Conservation (phyloP, 2,329 filamentous ascomycete genomes). For the Zymoseptoria tritici region DNA sequence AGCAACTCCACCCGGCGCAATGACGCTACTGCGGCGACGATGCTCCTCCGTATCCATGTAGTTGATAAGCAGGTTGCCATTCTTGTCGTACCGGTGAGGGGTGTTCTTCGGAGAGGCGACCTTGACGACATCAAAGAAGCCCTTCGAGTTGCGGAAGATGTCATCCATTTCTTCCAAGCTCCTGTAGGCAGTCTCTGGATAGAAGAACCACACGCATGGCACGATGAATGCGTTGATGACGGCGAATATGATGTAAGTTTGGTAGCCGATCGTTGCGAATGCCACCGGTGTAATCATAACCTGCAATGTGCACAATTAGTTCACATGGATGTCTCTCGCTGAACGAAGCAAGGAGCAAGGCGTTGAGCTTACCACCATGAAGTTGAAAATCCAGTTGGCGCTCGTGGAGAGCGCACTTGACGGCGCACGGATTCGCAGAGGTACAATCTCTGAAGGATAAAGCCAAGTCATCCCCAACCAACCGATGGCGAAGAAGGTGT, state of each 20-base stretch:
- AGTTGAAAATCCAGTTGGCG: constrained; percentile 27
- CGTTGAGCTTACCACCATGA: constrained; percentile 9
- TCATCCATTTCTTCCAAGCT: constrained; percentile 60
- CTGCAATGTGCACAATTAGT: background rate
- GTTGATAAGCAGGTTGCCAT: constrained; percentile 48
- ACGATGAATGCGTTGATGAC: constrained; percentile 57
- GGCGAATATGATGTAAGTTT: constrained; percentile 45
- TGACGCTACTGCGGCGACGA: constrained; percentile 9
- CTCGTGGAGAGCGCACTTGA: constrained; percentile 37
- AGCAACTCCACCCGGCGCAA: background rate
- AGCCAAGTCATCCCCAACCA: constrained; percentile 31
- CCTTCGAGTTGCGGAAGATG: constrained; percentile 53
- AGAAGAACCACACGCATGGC: constrained; percentile 33
- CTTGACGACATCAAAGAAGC: constrained; percentile 42
- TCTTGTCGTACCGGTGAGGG: constrained; percentile 51
- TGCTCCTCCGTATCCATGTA: constrained; percentile 35
- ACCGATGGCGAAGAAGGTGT: constrained; percentile 31
- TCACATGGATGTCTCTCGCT: background rate
- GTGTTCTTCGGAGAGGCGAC: constrained; percentile 42
- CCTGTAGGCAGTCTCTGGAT: constrained; percentile 55
- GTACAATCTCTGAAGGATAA: constrained; percentile 28
- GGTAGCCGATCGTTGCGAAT: constrained; percentile 48
- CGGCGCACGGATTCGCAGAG: constrained; percentile 29
- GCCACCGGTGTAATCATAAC: constrained; percentile 56
- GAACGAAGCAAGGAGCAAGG: constrained; percentile 18